phyloP scores from a whole-genome alignment of 2,329 filamentous ascomycete species.

The Onygena corvina region DNA sequence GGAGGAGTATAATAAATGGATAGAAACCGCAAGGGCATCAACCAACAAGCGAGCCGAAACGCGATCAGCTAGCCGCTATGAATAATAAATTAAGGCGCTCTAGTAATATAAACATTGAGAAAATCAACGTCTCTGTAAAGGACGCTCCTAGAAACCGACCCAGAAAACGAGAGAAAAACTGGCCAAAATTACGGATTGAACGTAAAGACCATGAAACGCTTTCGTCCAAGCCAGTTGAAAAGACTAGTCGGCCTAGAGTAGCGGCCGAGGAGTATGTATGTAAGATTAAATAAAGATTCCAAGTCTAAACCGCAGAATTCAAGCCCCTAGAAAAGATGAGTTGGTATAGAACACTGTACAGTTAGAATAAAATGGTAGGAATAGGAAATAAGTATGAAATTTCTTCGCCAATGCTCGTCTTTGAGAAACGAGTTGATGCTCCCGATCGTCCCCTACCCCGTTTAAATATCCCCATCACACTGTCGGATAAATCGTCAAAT shows the following conservation, averaged over 20 bases:
- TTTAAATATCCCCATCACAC: slow-evolving; percentile 4
- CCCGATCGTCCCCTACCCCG: not conserved
- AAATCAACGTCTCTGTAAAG: too few relatives aligned
- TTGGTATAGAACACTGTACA: slow-evolving; percentile 5
- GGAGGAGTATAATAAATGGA: slow-evolving; percentile 63
- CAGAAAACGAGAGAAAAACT: too few relatives aligned
- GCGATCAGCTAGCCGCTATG: slow-evolving; percentile 15
- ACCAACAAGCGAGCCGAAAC: slow-evolving; percentile 32
- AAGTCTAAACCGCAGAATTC: not conserved
- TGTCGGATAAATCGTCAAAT: slow-evolving; percentile 6
- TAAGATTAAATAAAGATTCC: not conserved
- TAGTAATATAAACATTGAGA: not conserved
- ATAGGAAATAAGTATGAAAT: not conserved
- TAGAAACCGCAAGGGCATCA: slow-evolving; percentile 52
- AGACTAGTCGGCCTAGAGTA: too few relatives aligned
- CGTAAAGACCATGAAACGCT: too few relatives aligned
- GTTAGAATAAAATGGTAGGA: not conserved
- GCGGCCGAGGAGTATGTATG: not conserved
- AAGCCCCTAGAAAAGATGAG: not conserved
- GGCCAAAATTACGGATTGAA: too few relatives aligned
- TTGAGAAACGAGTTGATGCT: not conserved
- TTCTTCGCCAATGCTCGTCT: not conserved
- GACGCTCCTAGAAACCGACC: too few relatives aligned
- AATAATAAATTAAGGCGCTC: not conserved
- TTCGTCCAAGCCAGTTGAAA: too few relatives aligned